Conservation (phyloP, 148 eudicot species). For the Rhododendron mucronatum region DNA sequence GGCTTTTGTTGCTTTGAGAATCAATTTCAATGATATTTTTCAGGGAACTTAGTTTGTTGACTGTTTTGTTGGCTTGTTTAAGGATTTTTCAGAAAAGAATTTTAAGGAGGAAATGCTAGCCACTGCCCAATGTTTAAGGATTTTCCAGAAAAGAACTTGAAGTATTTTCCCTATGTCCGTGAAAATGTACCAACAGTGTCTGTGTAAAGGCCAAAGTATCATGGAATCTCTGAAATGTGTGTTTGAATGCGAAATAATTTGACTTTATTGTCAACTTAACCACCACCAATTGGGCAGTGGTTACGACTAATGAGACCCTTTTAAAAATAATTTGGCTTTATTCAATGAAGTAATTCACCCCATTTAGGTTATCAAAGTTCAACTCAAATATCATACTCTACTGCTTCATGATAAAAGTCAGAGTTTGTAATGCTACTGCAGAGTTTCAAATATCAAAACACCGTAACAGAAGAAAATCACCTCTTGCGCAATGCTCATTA, state of each 20-base stretch:
- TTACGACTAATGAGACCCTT: not conserved
- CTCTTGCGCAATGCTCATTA: conserved; percentile 77
- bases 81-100: not conserved
- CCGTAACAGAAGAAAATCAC: conserved; percentile 13
- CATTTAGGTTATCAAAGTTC: not conserved
- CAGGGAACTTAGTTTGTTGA: not conserved
- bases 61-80: not conserved
- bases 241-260: not conserved
- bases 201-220: not conserved
- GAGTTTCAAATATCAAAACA: not conserved
- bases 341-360: not conserved
- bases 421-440: not conserved
- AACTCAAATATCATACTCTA: not conserved
- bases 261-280: not conserved
- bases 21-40: not conserved
- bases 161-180: not conserved
- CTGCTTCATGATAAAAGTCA: not conserved
- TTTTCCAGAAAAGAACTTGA: not conserved
- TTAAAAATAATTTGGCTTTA: not conserved
- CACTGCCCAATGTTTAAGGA: not conserved
- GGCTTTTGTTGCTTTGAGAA: not conserved
- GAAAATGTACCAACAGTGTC: not conserved
- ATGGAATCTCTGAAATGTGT: not conserved
- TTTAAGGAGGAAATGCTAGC: not conserved
- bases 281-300: not conserved